Conservation (phyloP, 31 red algal genomes). For the Odonthalia washingtoniensis region DNA sequence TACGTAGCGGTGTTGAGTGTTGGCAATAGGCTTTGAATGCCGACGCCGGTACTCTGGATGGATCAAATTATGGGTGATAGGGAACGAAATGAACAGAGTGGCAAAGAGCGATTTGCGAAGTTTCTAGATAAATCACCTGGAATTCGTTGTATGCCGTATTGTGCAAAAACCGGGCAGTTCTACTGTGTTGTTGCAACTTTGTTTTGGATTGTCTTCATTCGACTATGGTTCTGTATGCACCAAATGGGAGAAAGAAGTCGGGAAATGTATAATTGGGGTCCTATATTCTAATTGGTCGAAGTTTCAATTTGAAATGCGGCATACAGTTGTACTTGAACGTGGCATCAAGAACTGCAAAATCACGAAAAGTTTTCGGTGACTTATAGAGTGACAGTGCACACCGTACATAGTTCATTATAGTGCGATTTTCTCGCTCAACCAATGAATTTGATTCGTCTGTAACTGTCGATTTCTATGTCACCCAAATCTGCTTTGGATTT, state of each 20-base stretch:
- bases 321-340: background rate
- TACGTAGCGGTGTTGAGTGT: background rate
- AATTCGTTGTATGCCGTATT: background rate
- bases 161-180: background rate
- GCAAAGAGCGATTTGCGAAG: background rate
- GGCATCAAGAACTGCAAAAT: too few species aligned
- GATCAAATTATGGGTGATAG: background rate
- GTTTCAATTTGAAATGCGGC: background rate
- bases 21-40: background rate
- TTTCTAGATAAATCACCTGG: background rate
- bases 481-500: too few species aligned
- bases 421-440: background rate
- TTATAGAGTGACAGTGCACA: background rate
- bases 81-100: background rate
- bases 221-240: background rate
- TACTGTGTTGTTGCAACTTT: background rate
- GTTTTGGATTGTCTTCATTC: background rate
- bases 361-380: background rate
- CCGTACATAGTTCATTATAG: background rate
- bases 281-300: too few species aligned
- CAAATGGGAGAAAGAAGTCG: background rate
- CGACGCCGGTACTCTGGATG: background rate
- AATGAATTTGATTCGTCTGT: background rate
- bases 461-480: too few species aligned
- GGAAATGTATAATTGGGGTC: background rate